Evolutionary conservation across 176 grass and related monocot genomes (phyloP), one percentile per base, ranked within the genome.

Genomic region (Triticum timopheevii): DNA sequence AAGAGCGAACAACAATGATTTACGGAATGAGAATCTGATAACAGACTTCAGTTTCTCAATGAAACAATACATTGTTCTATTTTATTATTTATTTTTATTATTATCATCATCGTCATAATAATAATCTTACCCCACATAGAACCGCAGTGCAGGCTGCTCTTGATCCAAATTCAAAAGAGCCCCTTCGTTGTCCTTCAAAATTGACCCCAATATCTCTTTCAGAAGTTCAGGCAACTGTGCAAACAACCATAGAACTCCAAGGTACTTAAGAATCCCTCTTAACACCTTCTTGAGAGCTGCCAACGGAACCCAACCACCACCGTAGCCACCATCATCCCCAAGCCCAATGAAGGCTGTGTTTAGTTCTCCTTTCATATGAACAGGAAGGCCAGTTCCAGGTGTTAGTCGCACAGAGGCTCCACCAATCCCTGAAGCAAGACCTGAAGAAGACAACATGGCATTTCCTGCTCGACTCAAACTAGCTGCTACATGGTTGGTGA

Each of bases 131-230:
- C 97, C 97, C 9, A 99, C 97, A 82, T 93, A 99, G 83, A 99
- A 99, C n/a, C 97, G 94, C 58, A 99, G 79, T 11, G 97, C 97
- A 71, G 97, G 97, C 78, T 99, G 97, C 80, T 99, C 97, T 87
- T 97, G 94, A 93, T 99, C 97, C 89, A 99, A 93, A 93, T 99
- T 99, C 33, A 99, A 82, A 61, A 99, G 92, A n/a, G 97, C 92
- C 36, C 97, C 97, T 80, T 99, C 97, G 68, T 97, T 99, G 17
- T 99, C 97, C 90, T 96, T 99, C 81, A 99, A 93, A 84, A 99
- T 99, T 62, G 94, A 99, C 61, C 97, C 97, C 17, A 99, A 20
- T 87, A 99, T 99, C 69, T 99, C 97, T 85, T 99, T 99, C 56
- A 99, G 77, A 87, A 99, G 97, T 80, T 94, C 97, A 85, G 97